Conservation (phyloP, 192 early-diverging fungal species). For the Rhizophagus sp. region DNA sequence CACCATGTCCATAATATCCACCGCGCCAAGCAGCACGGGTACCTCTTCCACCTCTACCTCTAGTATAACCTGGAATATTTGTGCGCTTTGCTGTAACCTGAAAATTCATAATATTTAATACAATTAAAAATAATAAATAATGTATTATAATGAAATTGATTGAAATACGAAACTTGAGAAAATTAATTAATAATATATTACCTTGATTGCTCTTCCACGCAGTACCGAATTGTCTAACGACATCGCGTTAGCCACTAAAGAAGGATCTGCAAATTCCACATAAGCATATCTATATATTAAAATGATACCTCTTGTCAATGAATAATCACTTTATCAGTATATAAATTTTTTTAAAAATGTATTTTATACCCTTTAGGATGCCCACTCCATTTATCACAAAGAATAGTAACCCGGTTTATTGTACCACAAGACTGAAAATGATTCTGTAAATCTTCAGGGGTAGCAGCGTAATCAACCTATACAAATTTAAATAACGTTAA, state of each 20-base stretch:
- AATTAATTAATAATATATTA: slow-evolving; percentile 24
- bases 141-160: no score
- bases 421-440: slow-evolving; percentile 95
- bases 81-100: slow-evolving; percentile 91
- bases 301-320: not conserved
- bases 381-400: slow-evolving; percentile 93
- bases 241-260: slow-evolving; percentile 80
- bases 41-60: slow-evolving; percentile 65
- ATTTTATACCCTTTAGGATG: slow-evolving; percentile 72
- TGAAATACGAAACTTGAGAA: not conserved
- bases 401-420: slow-evolving; percentile 95
- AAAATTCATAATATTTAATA: slow-evolving; percentile 2
- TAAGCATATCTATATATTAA: slow-evolving; percentile 73
- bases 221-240: slow-evolving; percentile 87
- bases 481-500: not conserved
- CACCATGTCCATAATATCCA: slow-evolving; percentile 52
- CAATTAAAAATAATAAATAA: no score
- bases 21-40: slow-evolving; percentile 72
- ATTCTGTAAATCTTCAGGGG: slow-evolving; percentile 92
- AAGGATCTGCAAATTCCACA: slow-evolving; percentile 90
- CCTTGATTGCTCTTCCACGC: slow-evolving; percentile 84
- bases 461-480: slow-evolving; percentile 87
- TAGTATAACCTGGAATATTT: slow-evolving; percentile 85
- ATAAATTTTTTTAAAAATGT: no score
- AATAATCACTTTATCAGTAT: slow-evolving; percentile 32